These are phyloP conservation scores for Coniosporium tulheliwenetii DNA, from an alignment of 2,329 filamentous ascomycete genomes.

Conservation along the genomic window DNA sequence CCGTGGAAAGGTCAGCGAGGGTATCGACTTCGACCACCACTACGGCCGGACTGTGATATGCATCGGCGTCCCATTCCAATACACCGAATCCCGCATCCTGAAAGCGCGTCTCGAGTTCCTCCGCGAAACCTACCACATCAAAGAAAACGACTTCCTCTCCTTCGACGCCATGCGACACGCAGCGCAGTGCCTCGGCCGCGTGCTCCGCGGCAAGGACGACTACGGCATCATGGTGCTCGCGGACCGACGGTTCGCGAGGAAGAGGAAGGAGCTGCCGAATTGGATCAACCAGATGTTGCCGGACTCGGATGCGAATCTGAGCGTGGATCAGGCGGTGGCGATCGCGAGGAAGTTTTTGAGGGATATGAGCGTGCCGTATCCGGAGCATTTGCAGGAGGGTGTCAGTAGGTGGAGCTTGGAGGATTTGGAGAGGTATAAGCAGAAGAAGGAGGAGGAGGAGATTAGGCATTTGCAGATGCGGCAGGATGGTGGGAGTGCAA, in stretches of 20 bases:
- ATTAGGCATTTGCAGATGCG: conserved; percentile 44
- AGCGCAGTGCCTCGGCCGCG: conserved; percentile 87
- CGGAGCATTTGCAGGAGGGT: conserved; percentile 69
- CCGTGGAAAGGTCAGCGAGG: conserved; percentile 91
- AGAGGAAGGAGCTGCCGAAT: conserved; percentile 77
- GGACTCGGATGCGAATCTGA: conserved; percentile 76
- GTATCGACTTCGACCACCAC: conserved; percentile 98
- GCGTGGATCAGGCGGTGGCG: conserved; percentile 87
- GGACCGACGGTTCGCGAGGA: conserved; percentile 85
- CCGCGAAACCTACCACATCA: conserved; percentile 92
- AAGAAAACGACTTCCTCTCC: conserved; percentile 92
- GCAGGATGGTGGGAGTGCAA: conserved; percentile 21
- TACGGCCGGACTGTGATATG: conserved; percentile 92
- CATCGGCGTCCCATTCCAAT: conserved; percentile 96
- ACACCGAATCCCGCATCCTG: conserved; percentile 91
- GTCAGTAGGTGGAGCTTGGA: conserved; percentile 81
- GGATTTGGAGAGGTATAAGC: conserved; percentile 65
- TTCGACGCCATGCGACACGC: conserved; percentile 99
- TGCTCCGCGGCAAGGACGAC: conserved; percentile 90
- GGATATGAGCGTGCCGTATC: conserved; percentile 85
- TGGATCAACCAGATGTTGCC: conserved; percentile 87
- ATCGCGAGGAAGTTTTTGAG: conserved; percentile 78
- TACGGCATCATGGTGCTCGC: conserved; percentile 99
- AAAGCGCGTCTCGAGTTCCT: conserved; percentile 92
- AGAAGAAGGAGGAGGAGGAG: conserved; percentile 53